Evolutionary conservation across 257 asterid species (phyloP).

Genomic region (Mentha longifolia): DNA sequence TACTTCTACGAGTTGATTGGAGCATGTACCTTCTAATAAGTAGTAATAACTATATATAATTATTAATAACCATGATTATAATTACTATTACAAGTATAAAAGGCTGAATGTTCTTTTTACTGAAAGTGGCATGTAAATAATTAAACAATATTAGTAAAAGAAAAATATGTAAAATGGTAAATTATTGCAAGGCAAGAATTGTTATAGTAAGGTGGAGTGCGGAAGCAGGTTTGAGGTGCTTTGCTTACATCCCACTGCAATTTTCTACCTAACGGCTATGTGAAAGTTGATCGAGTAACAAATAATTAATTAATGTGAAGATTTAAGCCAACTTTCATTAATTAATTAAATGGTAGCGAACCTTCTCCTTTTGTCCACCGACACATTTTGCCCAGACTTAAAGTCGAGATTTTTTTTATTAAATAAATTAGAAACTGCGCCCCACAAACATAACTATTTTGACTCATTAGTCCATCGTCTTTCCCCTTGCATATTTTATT

Average conservation of each 20-base stretch:
- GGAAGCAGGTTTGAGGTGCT: neutral
- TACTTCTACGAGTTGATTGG: no score
- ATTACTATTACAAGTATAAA: no score
- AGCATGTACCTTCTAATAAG: no score
- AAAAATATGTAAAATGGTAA: neutral
- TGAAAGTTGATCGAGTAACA: neutral
- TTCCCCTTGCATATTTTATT: neutral
- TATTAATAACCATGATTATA: no score
- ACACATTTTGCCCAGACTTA: slow-evolving; percentile 23
- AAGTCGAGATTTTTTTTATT: slow-evolving; percentile 12
- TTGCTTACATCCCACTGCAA: slow-evolving; percentile 37
- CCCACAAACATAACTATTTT: neutral
- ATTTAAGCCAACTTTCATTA: neutral
- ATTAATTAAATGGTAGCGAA: slow-evolving; percentile 5
- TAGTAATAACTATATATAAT: no score
- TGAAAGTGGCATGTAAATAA: no score
- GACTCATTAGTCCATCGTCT: slow-evolving; percentile 14
- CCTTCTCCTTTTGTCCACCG: slow-evolving; percentile 28
- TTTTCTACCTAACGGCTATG: slow-evolving; percentile 25
- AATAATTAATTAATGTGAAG: neutral
- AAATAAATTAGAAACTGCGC: neutral
- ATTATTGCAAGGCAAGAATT: neutral
- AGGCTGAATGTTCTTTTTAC: neutral
- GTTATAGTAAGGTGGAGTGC: slow-evolving; percentile 24
- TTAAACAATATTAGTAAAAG: no score